These are phyloP conservation scores for Kluyveromyces aestuarii DNA, from an alignment of 805 yeast genomes.

Conservation along the genomic window DNA sequence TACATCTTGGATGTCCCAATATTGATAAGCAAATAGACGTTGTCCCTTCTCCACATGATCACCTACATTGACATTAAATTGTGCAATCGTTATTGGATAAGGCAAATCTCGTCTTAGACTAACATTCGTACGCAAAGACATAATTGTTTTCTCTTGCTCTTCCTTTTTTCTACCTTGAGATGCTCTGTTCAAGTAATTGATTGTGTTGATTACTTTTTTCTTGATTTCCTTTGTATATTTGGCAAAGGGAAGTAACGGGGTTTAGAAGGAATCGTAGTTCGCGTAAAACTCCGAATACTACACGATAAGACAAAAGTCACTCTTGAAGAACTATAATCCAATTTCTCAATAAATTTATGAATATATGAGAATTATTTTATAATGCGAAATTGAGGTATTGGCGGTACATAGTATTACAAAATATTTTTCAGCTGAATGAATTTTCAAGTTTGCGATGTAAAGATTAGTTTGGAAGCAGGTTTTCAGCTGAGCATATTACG, in stretches of 20 bases:
- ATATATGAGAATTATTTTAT: too few relatives aligned
- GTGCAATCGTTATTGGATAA: conserved; percentile 32
- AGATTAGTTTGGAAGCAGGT: neutral
- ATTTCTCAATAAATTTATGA: too few relatives aligned
- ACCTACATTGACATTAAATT: conserved; percentile 26
- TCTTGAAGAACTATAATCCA: too few relatives aligned
- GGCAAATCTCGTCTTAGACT: conserved; percentile 19
- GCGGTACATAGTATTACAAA: neutral
- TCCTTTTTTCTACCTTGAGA: conserved; percentile 8
- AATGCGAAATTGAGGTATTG: neutral
- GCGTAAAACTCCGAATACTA: neutral
- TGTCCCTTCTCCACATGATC: conserved; percentile 31
- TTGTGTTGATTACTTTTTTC: neutral
- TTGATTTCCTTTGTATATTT: neutral
- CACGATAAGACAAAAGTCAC: neutral
- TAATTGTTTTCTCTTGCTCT: conserved; percentile 2
- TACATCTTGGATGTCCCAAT: conserved; percentile 35
- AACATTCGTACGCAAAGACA: conserved; percentile 4
- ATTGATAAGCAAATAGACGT: conserved; percentile 34
- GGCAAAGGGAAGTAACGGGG: neutral
- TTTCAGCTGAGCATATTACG: neutral
- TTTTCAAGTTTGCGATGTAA: neutral
- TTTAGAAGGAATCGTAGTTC: neutral
- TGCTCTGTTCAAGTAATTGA: neutral
- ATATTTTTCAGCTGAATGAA: neutral